A percentile compares a stretch with the other conserved stretches of the same genome.
Conservation (phyloP, 2,329 filamentous ascomycete genomes). For the Diaporthe sp. region DNA sequence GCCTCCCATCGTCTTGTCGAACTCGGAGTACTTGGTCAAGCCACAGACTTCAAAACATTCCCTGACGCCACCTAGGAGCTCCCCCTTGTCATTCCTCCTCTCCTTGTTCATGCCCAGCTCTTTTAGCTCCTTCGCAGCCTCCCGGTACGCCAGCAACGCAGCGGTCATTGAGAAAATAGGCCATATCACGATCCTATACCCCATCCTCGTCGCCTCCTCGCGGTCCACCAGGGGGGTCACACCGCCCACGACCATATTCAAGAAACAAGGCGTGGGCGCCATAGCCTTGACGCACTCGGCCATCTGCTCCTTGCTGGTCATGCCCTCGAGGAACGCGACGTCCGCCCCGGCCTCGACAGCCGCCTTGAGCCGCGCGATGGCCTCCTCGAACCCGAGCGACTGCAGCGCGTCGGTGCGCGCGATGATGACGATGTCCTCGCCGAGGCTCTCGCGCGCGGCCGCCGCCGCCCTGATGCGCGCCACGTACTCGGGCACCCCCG, state of each 20-base stretch:
- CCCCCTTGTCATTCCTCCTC: slow-evolving; percentile 44
- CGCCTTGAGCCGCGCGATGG: slow-evolving; percentile 61
- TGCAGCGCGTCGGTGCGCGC: slow-evolving; percentile 74
- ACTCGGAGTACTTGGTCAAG: slow-evolving; percentile 47
- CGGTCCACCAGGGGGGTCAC: slow-evolving; percentile 50
- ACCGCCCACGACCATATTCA: slow-evolving; percentile 52
- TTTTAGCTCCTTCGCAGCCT: slow-evolving; percentile 50
- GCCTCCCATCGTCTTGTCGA: slow-evolving; percentile 49
- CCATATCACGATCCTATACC: slow-evolving; percentile 51
- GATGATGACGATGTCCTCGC: slow-evolving; percentile 73
- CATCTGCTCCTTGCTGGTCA: slow-evolving; percentile 62
- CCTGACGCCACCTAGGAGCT: slow-evolving; percentile 46
- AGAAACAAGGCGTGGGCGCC: slow-evolving; percentile 48
- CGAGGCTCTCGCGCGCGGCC: slow-evolving; percentile 60
- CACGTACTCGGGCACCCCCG: slow-evolving; percentile 63
- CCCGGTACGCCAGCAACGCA: slow-evolving; percentile 49
- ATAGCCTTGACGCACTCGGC: slow-evolving; percentile 37
- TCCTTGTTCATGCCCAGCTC: slow-evolving; percentile 49
- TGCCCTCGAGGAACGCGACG: slow-evolving; percentile 71
- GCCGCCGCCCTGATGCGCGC: slow-evolving; percentile 69
- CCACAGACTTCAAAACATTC: slow-evolving; percentile 50
- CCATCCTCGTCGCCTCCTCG: slow-evolving; percentile 47
- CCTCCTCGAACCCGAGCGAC: slow-evolving; percentile 68
- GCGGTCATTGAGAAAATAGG: slow-evolving; percentile 50
- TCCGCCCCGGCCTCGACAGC: slow-evolving; percentile 71